Conservation (phyloP, 371 early-diverging fungal species). For the Mortierella sp. region DNA sequence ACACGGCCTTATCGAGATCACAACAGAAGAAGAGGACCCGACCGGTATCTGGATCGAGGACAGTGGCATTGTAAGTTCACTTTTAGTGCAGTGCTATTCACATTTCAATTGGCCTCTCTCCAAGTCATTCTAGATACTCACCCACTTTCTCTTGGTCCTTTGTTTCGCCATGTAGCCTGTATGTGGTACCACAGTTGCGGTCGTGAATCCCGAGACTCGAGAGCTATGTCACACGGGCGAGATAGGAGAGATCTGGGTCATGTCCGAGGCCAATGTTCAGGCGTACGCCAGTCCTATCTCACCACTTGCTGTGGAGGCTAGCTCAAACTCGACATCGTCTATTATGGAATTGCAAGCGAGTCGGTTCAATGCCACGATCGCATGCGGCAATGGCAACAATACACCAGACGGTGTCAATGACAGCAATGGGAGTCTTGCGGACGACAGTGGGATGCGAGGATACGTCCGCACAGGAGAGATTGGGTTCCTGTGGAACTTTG, state of each 20-base stretch:
- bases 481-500: constrained; percentile 79
- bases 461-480: constrained; percentile 86
- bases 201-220: constrained; percentile 80
- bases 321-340: constrained; percentile 1
- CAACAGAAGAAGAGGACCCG: constrained; percentile 64
- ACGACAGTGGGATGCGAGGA: constrained; percentile 15
- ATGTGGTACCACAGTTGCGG: constrained; percentile 79
- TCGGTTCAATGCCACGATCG: constrained; percentile 52
- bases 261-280: constrained; percentile 67
- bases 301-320: constrained; percentile 15
- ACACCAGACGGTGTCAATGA: background rate
- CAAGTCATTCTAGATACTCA: background rate
- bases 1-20: constrained; percentile 70
- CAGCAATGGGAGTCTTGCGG: background rate
- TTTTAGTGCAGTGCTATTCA: background rate
- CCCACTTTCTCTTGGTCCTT: background rate
- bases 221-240: constrained; percentile 72
- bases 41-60: constrained; percentile 76
- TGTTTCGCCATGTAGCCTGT: constrained; percentile 31
- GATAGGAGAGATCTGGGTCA: constrained; percentile 91
- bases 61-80: constrained; percentile 74
- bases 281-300: constrained; percentile 33
- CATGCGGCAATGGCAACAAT: constrained; percentile 17
- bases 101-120: background rate
- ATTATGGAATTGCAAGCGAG: constrained; percentile 9